Conservation (phyloP, 768 basidiomycete genomes). For the Pisolithus marmoratus region DNA sequence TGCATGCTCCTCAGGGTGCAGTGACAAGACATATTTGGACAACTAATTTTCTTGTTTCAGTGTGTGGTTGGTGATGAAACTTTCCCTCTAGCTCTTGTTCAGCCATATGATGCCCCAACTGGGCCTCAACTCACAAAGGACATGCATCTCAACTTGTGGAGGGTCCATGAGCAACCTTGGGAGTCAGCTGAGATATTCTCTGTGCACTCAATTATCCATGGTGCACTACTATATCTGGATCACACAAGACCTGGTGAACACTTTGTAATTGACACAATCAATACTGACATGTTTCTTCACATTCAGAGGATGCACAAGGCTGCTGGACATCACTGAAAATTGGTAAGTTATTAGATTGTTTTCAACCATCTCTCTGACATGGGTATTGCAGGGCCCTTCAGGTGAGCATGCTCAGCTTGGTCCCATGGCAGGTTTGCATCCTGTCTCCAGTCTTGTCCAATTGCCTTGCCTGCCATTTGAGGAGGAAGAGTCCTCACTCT, state of each 20-base stretch:
- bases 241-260: slow-evolving; percentile 12
- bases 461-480: too few relatives aligned
- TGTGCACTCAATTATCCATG: slow-evolving; percentile 25
- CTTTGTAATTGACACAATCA: slow-evolving; percentile 23
- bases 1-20: slow-evolving; percentile 20
- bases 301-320: not conserved
- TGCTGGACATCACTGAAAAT: too few relatives aligned
- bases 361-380: too few relatives aligned
- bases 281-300: slow-evolving; percentile 25
- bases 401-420: too few relatives aligned
- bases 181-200: slow-evolving; percentile 18
- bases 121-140: slow-evolving; percentile 12
- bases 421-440: too few relatives aligned
- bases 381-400: too few relatives aligned
- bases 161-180: slow-evolving; percentile 7
- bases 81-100: slow-evolving; percentile 15
- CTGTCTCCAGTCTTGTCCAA: too few relatives aligned
- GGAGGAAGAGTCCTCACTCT: too few relatives aligned
- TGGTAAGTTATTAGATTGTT: too few relatives aligned
- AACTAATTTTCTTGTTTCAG: slow-evolving; percentile 15
- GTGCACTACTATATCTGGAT: slow-evolving; percentile 22
- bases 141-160: slow-evolving; percentile 15
- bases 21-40: slow-evolving; percentile 12
- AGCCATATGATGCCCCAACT: slow-evolving; percentile 10
- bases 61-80: slow-evolving; percentile 3